These are phyloP conservation scores for Ophiostoma quercus DNA, from an alignment of 2,329 filamentous ascomycete species.

Conservation along the genomic window DNA sequence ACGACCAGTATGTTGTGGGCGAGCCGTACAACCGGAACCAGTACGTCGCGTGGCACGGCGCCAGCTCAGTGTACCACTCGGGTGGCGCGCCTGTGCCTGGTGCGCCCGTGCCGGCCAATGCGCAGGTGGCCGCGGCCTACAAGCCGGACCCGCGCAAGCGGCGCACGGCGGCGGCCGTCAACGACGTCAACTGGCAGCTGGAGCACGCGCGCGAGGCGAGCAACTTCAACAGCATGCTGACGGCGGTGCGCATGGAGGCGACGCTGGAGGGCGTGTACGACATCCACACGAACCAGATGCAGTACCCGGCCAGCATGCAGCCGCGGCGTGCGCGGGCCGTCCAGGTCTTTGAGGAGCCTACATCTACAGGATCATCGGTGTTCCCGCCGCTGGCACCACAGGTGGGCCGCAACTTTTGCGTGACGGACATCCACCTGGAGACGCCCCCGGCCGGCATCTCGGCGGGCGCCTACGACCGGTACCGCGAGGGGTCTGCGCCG, in stretches of 20 bases:
- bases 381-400: conserved; percentile 47
- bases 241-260: conserved; percentile 62
- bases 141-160: conserved; percentile 70
- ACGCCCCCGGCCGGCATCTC: conserved; percentile 46
- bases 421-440: conserved; percentile 53
- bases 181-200: conserved; percentile 92
- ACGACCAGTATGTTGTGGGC: conserved; percentile 69
- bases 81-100: conserved; percentile 59
- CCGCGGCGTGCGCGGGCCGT: conserved; percentile 82
- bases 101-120: conserved; percentile 37
- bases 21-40: conserved; percentile 98
- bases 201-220: conserved; percentile 87
- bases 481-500: conserved; percentile 29
- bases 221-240: conserved; percentile 74
- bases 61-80: conserved; percentile 89
- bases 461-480: conserved; percentile 41
- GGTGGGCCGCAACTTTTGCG: conserved; percentile 52
- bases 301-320: conserved; percentile 82
- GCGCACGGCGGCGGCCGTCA: conserved; percentile 66
- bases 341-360: conserved; percentile 47
- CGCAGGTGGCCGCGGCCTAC: conserved; percentile 52
- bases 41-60: conserved; percentile 97
- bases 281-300: conserved; percentile 86
- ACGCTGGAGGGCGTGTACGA: conserved; percentile 73
- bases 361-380: conserved; percentile 29